A percentile compares a stretch with the other conserved stretches of the same genome.
Conservation (phyloP, 768 basidiomycete genomes). For the Daedaleopsis nitida region DNA sequence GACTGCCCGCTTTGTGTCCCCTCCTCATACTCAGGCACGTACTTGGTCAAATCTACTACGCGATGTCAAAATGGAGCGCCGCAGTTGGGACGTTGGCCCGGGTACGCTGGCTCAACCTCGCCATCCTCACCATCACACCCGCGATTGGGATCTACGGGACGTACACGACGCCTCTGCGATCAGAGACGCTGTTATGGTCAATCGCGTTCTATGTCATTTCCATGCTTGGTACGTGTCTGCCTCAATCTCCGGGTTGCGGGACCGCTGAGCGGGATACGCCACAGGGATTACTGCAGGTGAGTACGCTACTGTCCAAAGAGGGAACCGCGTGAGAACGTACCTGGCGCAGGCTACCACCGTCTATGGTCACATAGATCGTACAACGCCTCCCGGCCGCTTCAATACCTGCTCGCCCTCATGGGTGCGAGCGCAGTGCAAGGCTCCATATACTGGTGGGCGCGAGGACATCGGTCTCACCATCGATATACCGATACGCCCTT, state of each 20-base stretch:
- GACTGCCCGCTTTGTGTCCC: no score
- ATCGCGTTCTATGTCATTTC: conserved; percentile 64
- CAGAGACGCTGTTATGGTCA: conserved; percentile 61
- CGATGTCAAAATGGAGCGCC: background rate
- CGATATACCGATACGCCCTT: conserved; percentile 57
- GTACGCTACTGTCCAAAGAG: conserved; percentile 38
- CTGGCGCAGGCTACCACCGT: conserved; percentile 49
- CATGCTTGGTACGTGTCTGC: conserved; percentile 14
- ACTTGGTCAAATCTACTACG: no score
- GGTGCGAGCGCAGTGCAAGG: conserved; percentile 55
- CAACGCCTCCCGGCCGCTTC: conserved; percentile 48
- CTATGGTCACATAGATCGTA: conserved; percentile 60
- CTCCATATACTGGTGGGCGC: conserved; percentile 59
- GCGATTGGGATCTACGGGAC: conserved; percentile 68
- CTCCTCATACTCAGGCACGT: no score
- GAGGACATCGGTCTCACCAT: conserved; percentile 56
- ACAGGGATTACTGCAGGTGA: conserved; percentile 41
- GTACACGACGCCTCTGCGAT: conserved; percentile 47
- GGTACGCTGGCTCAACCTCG: conserved; percentile 70
- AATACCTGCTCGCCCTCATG: conserved; percentile 46
- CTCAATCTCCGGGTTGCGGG: background rate
- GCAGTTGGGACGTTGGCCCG: conserved; percentile 27
- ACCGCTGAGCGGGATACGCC: background rate
- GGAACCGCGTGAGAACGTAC: background rate
- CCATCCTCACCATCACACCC: conserved; percentile 71